These are phyloP conservation scores for Alternaria sp. DNA, from an alignment of 2,329 filamentous ascomycete species.

Conservation along the genomic window DNA sequence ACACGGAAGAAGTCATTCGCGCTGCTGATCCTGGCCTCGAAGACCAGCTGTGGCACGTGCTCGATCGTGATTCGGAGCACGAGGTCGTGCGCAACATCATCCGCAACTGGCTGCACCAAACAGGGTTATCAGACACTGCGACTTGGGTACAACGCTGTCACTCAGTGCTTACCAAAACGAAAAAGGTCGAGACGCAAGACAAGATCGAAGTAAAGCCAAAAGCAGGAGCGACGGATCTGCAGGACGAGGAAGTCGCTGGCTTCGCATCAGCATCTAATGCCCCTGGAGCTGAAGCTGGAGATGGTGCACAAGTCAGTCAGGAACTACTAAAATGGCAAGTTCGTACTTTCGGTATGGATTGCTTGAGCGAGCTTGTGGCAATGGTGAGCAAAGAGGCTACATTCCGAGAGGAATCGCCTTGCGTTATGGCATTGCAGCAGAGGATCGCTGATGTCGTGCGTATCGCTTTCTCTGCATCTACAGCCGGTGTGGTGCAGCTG, in stretches of 20 bases:
- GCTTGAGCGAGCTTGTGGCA: conserved; percentile 82
- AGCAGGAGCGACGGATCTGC: conserved; percentile 75
- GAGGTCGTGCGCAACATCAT: conserved; percentile 87
- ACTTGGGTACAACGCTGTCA: conserved; percentile 93
- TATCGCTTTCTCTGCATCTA: conserved; percentile 97
- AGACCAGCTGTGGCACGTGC: conserved; percentile 88
- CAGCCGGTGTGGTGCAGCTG: conserved; percentile 88
- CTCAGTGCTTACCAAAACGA: conserved; percentile 86
- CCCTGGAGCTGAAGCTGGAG: conserved; percentile 54
- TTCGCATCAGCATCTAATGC: conserved; percentile 80
- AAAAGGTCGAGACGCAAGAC: conserved; percentile 69
- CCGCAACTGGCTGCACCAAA: conserved; percentile 92
- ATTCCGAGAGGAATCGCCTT: conserved; percentile 78
- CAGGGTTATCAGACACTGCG: conserved; percentile 78
- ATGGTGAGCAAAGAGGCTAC: conserved; percentile 82
- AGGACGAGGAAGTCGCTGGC: conserved; percentile 95
- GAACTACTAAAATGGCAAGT: conserved; percentile 96
- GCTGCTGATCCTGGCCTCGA: conserved; percentile 82
- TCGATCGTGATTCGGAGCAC: conserved; percentile 80
- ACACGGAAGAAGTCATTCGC: conserved; percentile 81
- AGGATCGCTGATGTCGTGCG: conserved; percentile 91
- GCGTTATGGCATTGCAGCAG: conserved; percentile 80
- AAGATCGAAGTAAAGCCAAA: conserved; percentile 59
- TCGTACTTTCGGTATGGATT: conserved; percentile 89
- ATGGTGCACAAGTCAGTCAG: conserved; percentile 64